Evolutionary conservation across 352 stramenopile species (phyloP).

Genomic region (Saprolegnia diclina): DNA sequence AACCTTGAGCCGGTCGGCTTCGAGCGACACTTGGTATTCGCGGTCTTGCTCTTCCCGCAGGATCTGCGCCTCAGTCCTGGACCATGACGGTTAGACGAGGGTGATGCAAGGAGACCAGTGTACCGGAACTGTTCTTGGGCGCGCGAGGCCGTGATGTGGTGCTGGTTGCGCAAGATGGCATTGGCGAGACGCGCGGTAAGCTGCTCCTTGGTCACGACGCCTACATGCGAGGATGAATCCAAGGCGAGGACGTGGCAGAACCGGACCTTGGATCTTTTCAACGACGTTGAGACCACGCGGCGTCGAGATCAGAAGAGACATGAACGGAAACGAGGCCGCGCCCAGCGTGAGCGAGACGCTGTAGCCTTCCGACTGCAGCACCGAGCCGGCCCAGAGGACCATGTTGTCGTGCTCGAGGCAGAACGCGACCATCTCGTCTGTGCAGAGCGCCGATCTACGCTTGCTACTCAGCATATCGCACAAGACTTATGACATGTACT

Average conservation of each 20-base stretch:
- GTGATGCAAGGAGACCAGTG: not conserved
- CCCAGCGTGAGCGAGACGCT: slow-evolving; percentile 75
- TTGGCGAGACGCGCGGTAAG: slow-evolving; percentile 57
- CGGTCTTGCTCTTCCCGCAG: slow-evolving; percentile 90
- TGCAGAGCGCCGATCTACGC: slow-evolving; percentile 56
- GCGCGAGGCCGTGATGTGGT: slow-evolving; percentile 62
- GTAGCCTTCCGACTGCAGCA: slow-evolving; percentile 75
- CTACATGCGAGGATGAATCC: slow-evolving; percentile 30
- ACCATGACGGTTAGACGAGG: not conserved
- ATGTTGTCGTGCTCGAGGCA: slow-evolving; percentile 77
- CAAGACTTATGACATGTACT: slow-evolving; percentile 30
- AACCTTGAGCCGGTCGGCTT: slow-evolving; percentile 75
- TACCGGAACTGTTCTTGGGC: slow-evolving; percentile 57
- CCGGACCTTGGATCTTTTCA: slow-evolving; percentile 76
- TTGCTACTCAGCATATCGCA: not conserved
- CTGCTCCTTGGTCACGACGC: slow-evolving; percentile 49
- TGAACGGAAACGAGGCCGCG: slow-evolving; percentile 74
- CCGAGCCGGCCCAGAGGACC: slow-evolving; percentile 75
- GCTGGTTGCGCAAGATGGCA: slow-evolving; percentile 65
- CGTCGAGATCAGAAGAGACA: slow-evolving; percentile 72
- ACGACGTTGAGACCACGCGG: slow-evolving; percentile 74
- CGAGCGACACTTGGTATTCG: slow-evolving; percentile 90
- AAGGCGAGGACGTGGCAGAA: not conserved
- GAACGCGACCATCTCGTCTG: slow-evolving; percentile 58
- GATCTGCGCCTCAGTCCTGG: slow-evolving; percentile 70